phyloP scores from a whole-genome alignment of 2,329 filamentous ascomycete species.

The Fusarium cicatricum region DNA sequence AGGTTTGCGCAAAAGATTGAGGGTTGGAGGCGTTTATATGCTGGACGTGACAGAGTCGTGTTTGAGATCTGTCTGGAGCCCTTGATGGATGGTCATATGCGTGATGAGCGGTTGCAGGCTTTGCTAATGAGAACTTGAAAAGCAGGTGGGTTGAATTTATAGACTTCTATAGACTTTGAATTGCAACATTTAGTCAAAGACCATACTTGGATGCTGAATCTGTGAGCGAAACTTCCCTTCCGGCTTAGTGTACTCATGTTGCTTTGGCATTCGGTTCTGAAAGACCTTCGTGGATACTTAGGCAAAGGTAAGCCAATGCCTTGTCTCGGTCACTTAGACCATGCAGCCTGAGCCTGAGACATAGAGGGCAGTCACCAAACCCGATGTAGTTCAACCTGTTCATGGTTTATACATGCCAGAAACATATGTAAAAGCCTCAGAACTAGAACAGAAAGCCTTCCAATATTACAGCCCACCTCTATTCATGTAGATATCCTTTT shows the following conservation, averaged over 20 bases:
- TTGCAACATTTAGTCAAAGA: no score
- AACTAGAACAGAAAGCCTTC: not conserved
- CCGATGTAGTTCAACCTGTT: no score
- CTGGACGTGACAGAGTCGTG: not conserved
- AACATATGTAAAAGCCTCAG: not conserved
- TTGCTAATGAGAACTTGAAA: not conserved
- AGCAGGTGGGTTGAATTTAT: not conserved
- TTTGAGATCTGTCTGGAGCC: slow-evolving; percentile 14
- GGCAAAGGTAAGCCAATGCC: no score
- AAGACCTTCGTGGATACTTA: no score
- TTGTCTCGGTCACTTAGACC: no score
- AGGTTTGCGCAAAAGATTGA: slow-evolving; percentile 3
- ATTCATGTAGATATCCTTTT: slow-evolving; percentile 37
- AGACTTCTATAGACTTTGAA: not conserved
- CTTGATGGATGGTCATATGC: not conserved
- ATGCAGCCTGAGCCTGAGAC: no score
- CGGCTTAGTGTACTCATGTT: no score
- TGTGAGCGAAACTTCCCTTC: no score
- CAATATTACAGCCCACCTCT: slow-evolving; percentile 19
- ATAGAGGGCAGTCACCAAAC: no score
- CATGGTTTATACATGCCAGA: no score
- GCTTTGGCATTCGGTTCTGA: no score
- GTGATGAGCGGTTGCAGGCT: not conserved
- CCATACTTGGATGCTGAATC: no score
- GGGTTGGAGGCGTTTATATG: not conserved